These are phyloP conservation scores for Cutaneotrichosporon curvatum DNA, from an alignment of 1,284 basidiomycete species.

Conservation along the genomic window DNA sequence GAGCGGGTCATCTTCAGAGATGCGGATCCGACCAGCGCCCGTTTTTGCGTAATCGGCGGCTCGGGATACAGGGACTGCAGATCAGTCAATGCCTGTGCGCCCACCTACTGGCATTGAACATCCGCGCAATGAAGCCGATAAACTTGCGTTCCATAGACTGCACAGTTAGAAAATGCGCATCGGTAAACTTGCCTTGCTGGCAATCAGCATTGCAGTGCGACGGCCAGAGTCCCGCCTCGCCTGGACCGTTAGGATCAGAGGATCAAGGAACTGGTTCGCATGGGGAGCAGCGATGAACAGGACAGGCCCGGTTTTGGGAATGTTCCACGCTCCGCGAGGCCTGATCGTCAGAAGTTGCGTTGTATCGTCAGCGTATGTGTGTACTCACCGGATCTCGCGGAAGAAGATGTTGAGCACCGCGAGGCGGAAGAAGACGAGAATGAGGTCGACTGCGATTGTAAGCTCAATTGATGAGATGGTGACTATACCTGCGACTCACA, in stretches of 20 bases:
- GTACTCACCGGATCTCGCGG: slow-evolving; percentile 68
- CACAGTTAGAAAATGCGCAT: too few relatives aligned
- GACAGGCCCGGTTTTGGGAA: slow-evolving; percentile 83
- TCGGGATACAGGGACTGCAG: slow-evolving; percentile 82
- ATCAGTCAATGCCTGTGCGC: slow-evolving; percentile 2
- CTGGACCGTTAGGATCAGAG: slow-evolving; percentile 79
- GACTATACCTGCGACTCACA: too few relatives aligned
- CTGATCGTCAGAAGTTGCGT: slow-evolving; percentile 15
- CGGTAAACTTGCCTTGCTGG: slow-evolving; percentile 66
- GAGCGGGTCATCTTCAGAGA: slow-evolving; percentile 70
- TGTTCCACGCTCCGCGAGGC: slow-evolving; percentile 89
- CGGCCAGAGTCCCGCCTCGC: slow-evolving; percentile 78
- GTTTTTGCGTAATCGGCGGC: slow-evolving; percentile 81
- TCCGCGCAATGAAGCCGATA: slow-evolving; percentile 71
- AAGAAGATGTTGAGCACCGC: slow-evolving; percentile 90
- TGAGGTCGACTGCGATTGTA: slow-evolving; percentile 33
- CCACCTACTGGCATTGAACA: slow-evolving; percentile 85
- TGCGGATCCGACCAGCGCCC: slow-evolving; percentile 65
- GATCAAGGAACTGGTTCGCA: slow-evolving; percentile 96
- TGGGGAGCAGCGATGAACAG: slow-evolving; percentile 97
- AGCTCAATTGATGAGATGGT: background rate
- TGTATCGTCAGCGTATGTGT: too few relatives aligned
- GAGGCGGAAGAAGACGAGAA: slow-evolving; percentile 55
- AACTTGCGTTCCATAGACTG: slow-evolving; percentile 43
- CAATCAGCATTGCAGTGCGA: slow-evolving; percentile 80